A percentile compares a stretch with the other conserved stretches of the same genome.
Conservation (phyloP, 23 red algal species). For the Pyropia yezoensis region DNA sequence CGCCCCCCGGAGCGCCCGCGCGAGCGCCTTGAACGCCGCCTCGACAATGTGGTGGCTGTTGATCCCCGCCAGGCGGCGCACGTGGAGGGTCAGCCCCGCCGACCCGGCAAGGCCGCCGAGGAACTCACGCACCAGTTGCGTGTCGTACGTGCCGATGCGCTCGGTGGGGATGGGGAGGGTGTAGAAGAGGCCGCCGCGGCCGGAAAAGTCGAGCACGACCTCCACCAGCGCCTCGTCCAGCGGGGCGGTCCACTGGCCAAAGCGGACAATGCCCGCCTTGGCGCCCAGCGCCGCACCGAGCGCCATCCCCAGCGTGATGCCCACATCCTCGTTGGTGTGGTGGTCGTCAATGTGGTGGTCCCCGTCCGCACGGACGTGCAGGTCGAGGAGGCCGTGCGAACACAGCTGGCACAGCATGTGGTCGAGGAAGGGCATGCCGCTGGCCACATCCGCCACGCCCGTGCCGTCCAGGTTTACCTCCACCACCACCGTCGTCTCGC, state of each 20-base stretch:
- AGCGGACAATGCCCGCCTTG: conserved; percentile 87
- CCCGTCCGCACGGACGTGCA: conserved; percentile 74
- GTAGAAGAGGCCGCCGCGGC: conserved; percentile 49
- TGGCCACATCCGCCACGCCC: conserved; percentile 58
- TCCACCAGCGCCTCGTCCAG: conserved; percentile 94
- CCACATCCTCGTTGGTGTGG: conserved; percentile 97
- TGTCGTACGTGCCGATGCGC: conserved; percentile 85
- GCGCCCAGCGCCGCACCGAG: conserved; percentile 65
- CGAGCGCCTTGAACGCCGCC: conserved; percentile 98
- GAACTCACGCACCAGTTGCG: conserved; percentile 96
- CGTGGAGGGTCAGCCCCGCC: conserved; percentile 88
- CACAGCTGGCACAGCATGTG: conserved; percentile 94
- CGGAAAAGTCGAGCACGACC: conserved; percentile 94
- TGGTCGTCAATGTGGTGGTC: conserved; percentile 98
- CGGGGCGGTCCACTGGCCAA: conserved; percentile 91
- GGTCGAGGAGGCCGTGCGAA: conserved; percentile 87
- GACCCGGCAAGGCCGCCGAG: conserved; percentile 69
- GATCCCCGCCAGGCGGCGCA: conserved; percentile 75
- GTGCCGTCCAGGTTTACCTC: conserved; percentile 80
- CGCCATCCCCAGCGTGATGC: conserved; percentile 88
- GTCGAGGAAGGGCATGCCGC: conserved; percentile 94
- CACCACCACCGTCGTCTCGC: conserved; percentile 70
- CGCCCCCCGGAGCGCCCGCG: conserved; percentile 90
- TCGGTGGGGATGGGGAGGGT: conserved; percentile 73
- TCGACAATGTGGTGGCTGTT: conserved; percentile 99